phyloP scores from a whole-genome alignment of 2,329 filamentous ascomycete genomes.

The Colletotrichum sp. region DNA sequence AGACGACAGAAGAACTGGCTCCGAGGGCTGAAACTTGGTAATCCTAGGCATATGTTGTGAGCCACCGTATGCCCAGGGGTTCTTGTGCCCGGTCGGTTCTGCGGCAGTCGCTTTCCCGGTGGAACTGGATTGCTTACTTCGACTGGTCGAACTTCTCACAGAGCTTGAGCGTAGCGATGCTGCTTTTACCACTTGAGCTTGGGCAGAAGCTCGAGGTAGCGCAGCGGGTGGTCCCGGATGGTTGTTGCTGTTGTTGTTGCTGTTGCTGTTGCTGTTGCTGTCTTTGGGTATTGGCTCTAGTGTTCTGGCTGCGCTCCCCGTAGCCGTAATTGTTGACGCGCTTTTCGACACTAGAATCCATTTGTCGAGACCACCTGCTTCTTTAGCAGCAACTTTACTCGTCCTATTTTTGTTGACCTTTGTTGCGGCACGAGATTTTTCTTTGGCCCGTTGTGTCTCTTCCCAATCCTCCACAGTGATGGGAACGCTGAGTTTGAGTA shows the following conservation, averaged over 20 bases:
- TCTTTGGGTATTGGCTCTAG: not conserved
- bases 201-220: not conserved
- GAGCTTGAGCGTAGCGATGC: not conserved
- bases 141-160: slow-evolving; percentile 16
- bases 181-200: not conserved
- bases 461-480: slow-evolving; percentile 24
- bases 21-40: slow-evolving; percentile 27
- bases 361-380: slow-evolving; percentile 40
- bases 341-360: slow-evolving; percentile 48
- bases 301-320: not conserved
- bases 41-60: slow-evolving; percentile 49
- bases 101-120: slow-evolving; percentile 25
- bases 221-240: not conserved
- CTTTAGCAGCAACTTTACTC: slow-evolving; percentile 27
- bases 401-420: slow-evolving; percentile 24
- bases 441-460: slow-evolving; percentile 32
- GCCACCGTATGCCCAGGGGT: slow-evolving; percentile 45
- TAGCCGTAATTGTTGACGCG: slow-evolving; percentile 7
- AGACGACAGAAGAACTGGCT: slow-evolving; percentile 51
- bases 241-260: not conserved
- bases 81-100: slow-evolving; percentile 27
- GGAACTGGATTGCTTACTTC: slow-evolving; percentile 36
- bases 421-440: slow-evolving; percentile 23
- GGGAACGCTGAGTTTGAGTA: slow-evolving; percentile 26
- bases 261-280: not conserved